phyloP scores from a whole-genome alignment of 2,329 filamentous ascomycete species.

The Orbilia blumenaviensis region DNA sequence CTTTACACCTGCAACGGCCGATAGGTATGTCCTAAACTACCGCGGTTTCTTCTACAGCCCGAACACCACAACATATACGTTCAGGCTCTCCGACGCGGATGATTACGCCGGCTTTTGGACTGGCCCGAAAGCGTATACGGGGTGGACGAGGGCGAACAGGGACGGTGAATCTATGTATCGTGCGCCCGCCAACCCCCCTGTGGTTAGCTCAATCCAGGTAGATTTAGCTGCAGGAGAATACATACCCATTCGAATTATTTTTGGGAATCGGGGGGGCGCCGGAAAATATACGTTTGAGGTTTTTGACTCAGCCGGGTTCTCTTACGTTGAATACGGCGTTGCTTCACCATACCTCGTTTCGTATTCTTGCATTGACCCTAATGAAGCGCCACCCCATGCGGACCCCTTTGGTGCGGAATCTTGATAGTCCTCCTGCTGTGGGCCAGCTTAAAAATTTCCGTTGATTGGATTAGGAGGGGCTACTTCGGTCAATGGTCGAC shows the following conservation, averaged over 20 bases:
- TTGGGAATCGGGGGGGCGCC: constrained; percentile 20
- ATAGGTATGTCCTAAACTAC: constrained; percentile 17
- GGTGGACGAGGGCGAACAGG: constrained; percentile 20
- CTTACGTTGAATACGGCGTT: constrained; percentile 21
- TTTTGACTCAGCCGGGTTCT: background rate
- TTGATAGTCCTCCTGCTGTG: background rate
- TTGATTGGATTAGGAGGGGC: background rate
- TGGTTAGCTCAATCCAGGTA: background rate
- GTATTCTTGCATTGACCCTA: constrained; percentile 1
- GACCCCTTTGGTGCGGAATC: constrained; percentile 14
- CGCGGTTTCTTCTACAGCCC: constrained; percentile 34
- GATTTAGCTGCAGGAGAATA: constrained; percentile 16
- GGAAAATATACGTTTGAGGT: constrained; percentile 29
- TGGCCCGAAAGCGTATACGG: constrained; percentile 6
- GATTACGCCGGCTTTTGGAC: constrained; percentile 24
- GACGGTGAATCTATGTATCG: constrained; percentile 11
- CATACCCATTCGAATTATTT: constrained; percentile 18
- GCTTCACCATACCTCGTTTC: constrained; percentile 18
- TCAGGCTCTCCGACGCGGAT: constrained; percentile 11
- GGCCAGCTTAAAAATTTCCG: background rate
- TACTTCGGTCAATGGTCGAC: background rate
- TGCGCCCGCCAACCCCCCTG: background rate
- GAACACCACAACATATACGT: constrained; percentile 16
- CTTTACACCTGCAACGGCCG: constrained; percentile 12
- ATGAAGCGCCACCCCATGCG: background rate